Percentiles rank a stretch among this genome's conserved stretches.
These are phyloP conservation scores for Lentithecium fluviatile DNA, from an alignment of 495 filamentous ascomycete genomes.

Conservation along the genomic window DNA sequence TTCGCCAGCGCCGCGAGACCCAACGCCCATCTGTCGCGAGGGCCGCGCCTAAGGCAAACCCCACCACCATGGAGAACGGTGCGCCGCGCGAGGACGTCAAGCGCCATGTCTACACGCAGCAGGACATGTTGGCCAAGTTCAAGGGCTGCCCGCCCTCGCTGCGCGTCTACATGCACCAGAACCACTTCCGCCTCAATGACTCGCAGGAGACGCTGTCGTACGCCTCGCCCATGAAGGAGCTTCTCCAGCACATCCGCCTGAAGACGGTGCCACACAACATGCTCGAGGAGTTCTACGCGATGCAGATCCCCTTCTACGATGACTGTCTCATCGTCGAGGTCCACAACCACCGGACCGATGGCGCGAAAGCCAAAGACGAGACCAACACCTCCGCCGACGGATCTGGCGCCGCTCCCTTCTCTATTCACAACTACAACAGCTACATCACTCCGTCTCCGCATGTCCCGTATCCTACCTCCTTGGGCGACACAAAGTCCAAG, in stretches of 20 bases:
- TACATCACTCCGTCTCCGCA: slow-evolving; percentile 85
- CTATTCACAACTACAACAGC: slow-evolving; percentile 85
- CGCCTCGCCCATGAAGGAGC: slow-evolving; percentile 81
- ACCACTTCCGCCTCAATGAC: slow-evolving; percentile 88
- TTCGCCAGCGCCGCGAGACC: slow-evolving; percentile 37
- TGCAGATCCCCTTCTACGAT: slow-evolving; percentile 83
- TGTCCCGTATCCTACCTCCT: slow-evolving; percentile 70
- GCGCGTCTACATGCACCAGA: slow-evolving; percentile 78
- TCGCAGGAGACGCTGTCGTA: slow-evolving; percentile 91
- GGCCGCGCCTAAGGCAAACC: slow-evolving; percentile 19
- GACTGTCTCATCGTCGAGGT: slow-evolving; percentile 90
- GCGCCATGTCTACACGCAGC: slow-evolving; percentile 49
- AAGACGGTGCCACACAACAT: slow-evolving; percentile 72
- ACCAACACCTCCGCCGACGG: slow-evolving; percentile 54
- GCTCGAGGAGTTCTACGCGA: slow-evolving; percentile 64
- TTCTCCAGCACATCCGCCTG: slow-evolving; percentile 71
- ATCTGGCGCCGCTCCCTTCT: slow-evolving; percentile 65
- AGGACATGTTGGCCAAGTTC: slow-evolving; percentile 82
- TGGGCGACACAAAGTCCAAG: slow-evolving; percentile 42
- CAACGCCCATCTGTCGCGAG: slow-evolving; percentile 33
- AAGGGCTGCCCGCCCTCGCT: slow-evolving; percentile 73
- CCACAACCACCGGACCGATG: slow-evolving; percentile 73
- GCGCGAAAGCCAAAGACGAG: slow-evolving; percentile 51
- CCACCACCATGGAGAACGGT: slow-evolving; percentile 23
- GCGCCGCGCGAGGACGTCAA: slow-evolving; percentile 22